These are phyloP conservation scores for Clarireedia hainanense DNA, from an alignment of 2,329 filamentous ascomycete species.

Conservation along the genomic window DNA sequence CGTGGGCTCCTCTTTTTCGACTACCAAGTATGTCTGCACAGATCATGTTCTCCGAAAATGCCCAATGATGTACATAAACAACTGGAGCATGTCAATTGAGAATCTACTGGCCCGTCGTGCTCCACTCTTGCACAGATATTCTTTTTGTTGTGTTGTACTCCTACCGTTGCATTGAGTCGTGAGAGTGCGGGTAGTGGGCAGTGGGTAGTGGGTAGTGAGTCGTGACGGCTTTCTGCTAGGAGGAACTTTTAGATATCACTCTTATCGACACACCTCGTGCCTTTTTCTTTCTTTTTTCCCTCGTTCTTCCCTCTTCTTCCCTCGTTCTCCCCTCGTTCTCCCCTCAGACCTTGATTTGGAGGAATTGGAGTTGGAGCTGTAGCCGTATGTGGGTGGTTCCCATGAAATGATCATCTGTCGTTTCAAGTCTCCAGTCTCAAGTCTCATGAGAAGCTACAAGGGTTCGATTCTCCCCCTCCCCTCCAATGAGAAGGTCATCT, in stretches of 20 bases:
- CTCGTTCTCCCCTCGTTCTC: too few species aligned
- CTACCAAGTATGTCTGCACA: background rate
- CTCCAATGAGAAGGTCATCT: slow-evolving; percentile 8
- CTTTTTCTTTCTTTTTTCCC: background rate
- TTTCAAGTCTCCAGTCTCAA: background rate
- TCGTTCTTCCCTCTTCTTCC: too few species aligned
- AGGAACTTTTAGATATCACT: slow-evolving; percentile 1
- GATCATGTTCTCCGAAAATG: background rate
- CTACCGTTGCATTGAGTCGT: background rate
- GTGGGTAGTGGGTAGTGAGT: too few species aligned
- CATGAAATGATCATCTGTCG: slow-evolving; percentile 8
- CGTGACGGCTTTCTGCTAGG: background rate
- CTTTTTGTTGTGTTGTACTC: background rate
- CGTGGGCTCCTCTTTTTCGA: background rate
- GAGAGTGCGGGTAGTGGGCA: too few species aligned
- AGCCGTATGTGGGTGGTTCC: background rate
- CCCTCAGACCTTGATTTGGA: too few species aligned
- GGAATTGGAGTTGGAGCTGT: too few species aligned
- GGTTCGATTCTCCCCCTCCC: background rate
- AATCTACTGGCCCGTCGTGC: background rate
- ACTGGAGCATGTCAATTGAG: slow-evolving; percentile 6
- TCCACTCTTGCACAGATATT: slow-evolving; percentile 4
- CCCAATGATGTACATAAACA: slow-evolving; percentile 7
- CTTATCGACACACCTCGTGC: slow-evolving; percentile 4
- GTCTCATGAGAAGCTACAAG: background rate